Evolutionary conservation across 202 grass and related monocot species (phyloP).

Genomic region (Setaria italica): DNA sequence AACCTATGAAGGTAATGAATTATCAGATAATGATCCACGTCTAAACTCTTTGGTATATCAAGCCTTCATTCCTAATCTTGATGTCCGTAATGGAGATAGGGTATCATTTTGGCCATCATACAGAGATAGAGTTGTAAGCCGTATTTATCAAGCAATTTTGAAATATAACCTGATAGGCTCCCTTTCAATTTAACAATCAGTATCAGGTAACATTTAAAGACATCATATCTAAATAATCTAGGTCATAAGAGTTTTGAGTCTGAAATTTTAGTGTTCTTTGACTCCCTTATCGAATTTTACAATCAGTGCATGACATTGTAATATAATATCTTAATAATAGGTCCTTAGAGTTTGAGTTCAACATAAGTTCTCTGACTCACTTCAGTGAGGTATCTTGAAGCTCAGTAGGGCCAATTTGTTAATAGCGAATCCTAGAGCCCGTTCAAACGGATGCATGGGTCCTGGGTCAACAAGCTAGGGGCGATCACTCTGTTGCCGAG

Average conservation of each 20-base stretch:
- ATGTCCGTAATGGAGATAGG: not conserved
- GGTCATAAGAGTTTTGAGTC: not conserved
- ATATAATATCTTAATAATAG: no score
- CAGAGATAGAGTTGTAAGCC: not conserved
- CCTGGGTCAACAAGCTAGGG: not conserved
- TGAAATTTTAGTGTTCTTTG: not conserved
- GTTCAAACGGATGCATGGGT: not conserved
- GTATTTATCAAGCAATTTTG: not conserved
- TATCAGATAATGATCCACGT: not conserved
- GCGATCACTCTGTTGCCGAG: not conserved
- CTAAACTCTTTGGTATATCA: not conserved
- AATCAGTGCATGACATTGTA: no score
- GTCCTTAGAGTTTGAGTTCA: no score
- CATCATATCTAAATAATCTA: not conserved
- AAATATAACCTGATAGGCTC: not conserved
- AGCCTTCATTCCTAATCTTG: not conserved
- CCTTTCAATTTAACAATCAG: not conserved
- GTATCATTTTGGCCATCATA: not conserved
- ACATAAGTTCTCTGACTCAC: not conserved
- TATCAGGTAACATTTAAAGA: not conserved
- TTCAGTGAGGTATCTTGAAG: not conserved
- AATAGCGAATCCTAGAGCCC: no score
- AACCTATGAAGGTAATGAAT: not conserved
- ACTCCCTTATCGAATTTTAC: no score
- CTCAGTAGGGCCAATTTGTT: not conserved